Base-by-base conservation (phyloP, 345 rosid genomes). In the Gossypium australe region DNA sequence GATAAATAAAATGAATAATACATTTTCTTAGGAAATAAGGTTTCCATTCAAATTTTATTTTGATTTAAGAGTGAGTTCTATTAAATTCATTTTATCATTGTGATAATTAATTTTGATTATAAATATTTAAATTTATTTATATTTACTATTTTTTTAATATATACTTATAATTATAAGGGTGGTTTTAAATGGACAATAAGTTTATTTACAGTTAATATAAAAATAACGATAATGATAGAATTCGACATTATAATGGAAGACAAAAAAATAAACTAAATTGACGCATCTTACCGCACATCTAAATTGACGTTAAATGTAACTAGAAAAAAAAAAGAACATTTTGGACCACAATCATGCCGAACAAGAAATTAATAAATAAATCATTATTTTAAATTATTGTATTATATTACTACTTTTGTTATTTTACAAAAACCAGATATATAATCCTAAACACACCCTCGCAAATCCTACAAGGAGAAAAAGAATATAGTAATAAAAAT, bases 181-280 rank as follows among this genome's bases (percentile, higher is more conserved):
- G 1, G 0, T 0, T 34, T 34, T 34, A 34, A 0, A 4, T 34
- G 6, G 38, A 0, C 38, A 1, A 0, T 4, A 4, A 0, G 0
- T 34, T 34, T 4, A 34, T 34, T 0, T 34, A 34, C 1, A 0
- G 0, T 4, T 34, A 34, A 0, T 34, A 0, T 34, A 34, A 34
- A 29, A 34, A 4, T 4, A 34, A 34, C 6, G 1, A 0, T 34
- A 0, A 34, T 34, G 0, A 34, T 34, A 0, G 0, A 0, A 34
- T 29, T 29, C 0, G 0, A 34, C 6, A 34, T 6, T 34, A 0
- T 34, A 34, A 34, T 0, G 0, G 4, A 0, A 34, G 0, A 29
- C 0, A 0, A 29, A 29, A 29, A 29, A 22, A 22, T 0, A 22
- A 22, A 22, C 20, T 20, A 20, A 20, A 20, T 20, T 0, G 0